Conservation (phyloP, 1,284 basidiomycete genomes). For the Erythrobasidium hasegawianum region DNA sequence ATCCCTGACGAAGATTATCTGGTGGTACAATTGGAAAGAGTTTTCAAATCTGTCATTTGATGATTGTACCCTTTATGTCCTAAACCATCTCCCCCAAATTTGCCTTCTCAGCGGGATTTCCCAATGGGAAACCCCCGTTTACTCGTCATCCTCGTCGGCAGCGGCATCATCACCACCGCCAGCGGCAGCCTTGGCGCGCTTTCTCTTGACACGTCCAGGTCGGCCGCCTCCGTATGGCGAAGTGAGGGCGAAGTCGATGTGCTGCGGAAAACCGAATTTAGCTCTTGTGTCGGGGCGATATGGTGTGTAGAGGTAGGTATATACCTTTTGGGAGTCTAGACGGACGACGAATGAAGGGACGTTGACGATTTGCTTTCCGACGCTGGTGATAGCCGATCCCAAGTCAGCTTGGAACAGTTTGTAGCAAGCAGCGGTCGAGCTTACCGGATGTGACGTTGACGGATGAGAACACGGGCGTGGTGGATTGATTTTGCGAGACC, state of each 20-base stretch:
- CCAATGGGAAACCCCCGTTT: not conserved
- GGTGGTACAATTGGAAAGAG: too few relatives aligned
- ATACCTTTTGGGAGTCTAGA: conserved; percentile 53
- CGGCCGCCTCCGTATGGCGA: conserved; percentile 97
- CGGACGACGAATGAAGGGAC: conserved; percentile 97
- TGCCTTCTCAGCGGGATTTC: too few relatives aligned
- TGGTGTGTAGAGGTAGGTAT: too few relatives aligned
- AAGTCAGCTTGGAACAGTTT: not conserved
- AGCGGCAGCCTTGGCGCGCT: conserved; percentile 89
- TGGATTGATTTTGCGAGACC: conserved; percentile 98
- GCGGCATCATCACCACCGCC: conserved; percentile 89
- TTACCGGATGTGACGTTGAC: conserved; percentile 91
- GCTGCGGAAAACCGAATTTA: too few relatives aligned
- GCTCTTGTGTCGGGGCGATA: too few relatives aligned
- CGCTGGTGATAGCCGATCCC: conserved; percentile 54
- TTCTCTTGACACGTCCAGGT: conserved; percentile 97
- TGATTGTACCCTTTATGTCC: too few relatives aligned
- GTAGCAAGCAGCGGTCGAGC: conserved; percentile 46
- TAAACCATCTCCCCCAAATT: too few relatives aligned
- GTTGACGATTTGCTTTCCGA: conserved; percentile 99
- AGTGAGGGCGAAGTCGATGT: conserved; percentile 98
- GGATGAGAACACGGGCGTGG: conserved; percentile 96
- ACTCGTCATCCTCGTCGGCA: conserved; percentile 55
- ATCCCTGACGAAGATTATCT: too few relatives aligned
- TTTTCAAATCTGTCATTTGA: too few relatives aligned